These are phyloP conservation scores for Aspergillus ibericus DNA, from an alignment of 2,329 filamentous ascomycete genomes.

Conservation along the genomic window DNA sequence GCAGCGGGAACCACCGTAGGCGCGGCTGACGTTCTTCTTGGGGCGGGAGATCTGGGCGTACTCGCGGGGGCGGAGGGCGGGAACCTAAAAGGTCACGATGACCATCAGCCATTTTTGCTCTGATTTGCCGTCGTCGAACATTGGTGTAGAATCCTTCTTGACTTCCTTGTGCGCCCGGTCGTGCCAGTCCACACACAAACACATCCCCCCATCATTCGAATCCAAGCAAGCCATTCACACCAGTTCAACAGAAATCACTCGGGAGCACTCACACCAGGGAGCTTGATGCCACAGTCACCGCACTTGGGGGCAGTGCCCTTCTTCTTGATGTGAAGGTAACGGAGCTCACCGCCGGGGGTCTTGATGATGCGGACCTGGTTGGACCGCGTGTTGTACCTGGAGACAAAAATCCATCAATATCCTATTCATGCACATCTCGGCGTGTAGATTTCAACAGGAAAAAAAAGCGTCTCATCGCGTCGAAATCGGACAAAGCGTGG, in stretches of 20 bases:
- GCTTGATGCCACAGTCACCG: conserved; percentile 97
- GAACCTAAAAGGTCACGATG: conserved; percentile 59
- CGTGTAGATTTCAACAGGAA: background rate
- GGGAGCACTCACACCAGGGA: conserved; percentile 82
- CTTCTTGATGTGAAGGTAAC: conserved; percentile 99
- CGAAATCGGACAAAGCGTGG: background rate
- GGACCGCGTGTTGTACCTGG: conserved; percentile 95
- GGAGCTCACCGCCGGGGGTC: conserved; percentile 93
- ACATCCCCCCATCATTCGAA: conserved; percentile 17
- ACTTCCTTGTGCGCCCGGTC: conserved; percentile 4
- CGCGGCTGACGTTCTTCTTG: conserved; percentile 98
- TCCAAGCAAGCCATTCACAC: conserved; percentile 9
- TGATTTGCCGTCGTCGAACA: background rate
- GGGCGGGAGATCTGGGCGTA: conserved; percentile 96
- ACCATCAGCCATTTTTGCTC: conserved; percentile 14
- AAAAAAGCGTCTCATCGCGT: background rate
- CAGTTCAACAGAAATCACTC: conserved; percentile 16
- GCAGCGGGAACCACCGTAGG: conserved; percentile 98
- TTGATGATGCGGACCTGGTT: conserved; percentile 96
- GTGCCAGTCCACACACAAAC: conserved; percentile 11
- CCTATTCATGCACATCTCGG: conserved; percentile 7
- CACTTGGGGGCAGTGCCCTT: conserved; percentile 97
- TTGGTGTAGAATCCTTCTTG: conserved; percentile 7
- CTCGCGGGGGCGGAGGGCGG: conserved; percentile 96
- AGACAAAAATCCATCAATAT: conserved; percentile 35